These are phyloP conservation scores for Thielaviopsis cerberus DNA, from an alignment of 2,329 filamentous ascomycete genomes.

Conservation along the genomic window DNA sequence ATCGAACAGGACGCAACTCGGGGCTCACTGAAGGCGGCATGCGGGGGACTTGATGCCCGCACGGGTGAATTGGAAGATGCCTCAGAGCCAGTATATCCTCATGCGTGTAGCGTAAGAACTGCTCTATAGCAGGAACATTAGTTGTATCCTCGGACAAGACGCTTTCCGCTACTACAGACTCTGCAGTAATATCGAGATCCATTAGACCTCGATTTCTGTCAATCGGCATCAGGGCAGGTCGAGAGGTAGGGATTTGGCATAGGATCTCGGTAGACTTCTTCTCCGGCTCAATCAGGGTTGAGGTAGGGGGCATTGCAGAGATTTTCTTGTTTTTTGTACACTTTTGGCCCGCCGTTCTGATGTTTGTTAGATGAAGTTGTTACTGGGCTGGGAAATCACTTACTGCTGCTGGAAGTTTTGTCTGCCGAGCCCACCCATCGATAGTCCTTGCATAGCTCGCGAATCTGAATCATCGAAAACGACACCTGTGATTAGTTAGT, in stretches of 20 bases:
- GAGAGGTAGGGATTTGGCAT: neutral
- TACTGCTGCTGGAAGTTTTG: too few species aligned
- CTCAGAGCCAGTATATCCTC: neutral
- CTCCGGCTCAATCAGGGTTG: neutral
- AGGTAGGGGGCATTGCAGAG: neutral
- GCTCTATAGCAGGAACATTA: neutral
- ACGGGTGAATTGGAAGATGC: neutral
- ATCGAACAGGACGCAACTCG: neutral
- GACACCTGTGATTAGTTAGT: constrained; percentile 13
- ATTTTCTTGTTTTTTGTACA: too few species aligned
- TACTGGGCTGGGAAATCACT: too few species aligned
- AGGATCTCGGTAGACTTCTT: neutral
- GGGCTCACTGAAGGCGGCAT: neutral
- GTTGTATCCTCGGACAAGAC: too few species aligned
- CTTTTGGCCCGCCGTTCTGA: too few species aligned
- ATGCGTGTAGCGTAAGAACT: neutral
- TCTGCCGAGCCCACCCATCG: neutral
- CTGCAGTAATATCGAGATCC: neutral
- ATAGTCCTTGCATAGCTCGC: constrained; percentile 14
- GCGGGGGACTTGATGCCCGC: neutral
- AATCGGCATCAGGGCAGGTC: neutral
- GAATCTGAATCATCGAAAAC: constrained; percentile 19
- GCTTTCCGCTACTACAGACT: too few species aligned
- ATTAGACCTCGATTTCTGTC: neutral
- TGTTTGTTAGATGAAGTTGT: too few species aligned